These are phyloP conservation scores for Capsicum pubescens DNA, from an alignment of 257 asterid genomes.

Conservation along the genomic window DNA sequence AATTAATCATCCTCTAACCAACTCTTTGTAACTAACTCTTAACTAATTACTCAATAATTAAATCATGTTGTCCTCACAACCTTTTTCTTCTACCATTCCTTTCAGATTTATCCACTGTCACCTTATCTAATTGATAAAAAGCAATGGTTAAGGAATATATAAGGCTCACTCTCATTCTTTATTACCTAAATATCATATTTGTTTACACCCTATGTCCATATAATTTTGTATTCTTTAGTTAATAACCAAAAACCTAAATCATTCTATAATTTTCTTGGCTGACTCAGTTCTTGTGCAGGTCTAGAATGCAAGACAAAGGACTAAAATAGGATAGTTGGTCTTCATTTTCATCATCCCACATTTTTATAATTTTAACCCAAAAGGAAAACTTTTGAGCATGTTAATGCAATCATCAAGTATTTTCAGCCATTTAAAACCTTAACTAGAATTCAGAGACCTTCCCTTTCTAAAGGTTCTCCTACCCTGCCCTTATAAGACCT, in stretches of 20 bases:
- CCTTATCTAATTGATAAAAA: not conserved
- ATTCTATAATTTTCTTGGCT: not conserved
- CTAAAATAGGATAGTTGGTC: not conserved
- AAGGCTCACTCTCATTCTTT: not conserved
- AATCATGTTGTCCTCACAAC: too few relatives aligned
- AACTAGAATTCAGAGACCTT: not conserved
- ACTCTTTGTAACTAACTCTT: too few relatives aligned
- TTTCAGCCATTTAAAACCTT: not conserved
- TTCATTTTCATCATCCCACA: not conserved
- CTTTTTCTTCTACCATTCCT: not conserved
- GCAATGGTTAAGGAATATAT: not conserved
- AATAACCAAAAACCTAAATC: too few relatives aligned
- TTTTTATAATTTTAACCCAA: too few relatives aligned
- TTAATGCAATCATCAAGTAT: not conserved
- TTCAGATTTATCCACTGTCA: not conserved
- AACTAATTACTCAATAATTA: too few relatives aligned
- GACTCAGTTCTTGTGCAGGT: not conserved
- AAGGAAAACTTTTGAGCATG: not conserved
- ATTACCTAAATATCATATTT: not conserved
- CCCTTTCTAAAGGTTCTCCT: not conserved
- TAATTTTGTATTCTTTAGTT: not conserved
- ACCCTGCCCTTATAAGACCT: not conserved
- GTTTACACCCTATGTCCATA: too few relatives aligned
- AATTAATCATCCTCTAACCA: too few relatives aligned
- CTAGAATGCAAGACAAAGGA: not conserved